These are phyloP conservation scores for Panus rudis DNA, from an alignment of 768 basidiomycete species.

Conservation along the genomic window DNA sequence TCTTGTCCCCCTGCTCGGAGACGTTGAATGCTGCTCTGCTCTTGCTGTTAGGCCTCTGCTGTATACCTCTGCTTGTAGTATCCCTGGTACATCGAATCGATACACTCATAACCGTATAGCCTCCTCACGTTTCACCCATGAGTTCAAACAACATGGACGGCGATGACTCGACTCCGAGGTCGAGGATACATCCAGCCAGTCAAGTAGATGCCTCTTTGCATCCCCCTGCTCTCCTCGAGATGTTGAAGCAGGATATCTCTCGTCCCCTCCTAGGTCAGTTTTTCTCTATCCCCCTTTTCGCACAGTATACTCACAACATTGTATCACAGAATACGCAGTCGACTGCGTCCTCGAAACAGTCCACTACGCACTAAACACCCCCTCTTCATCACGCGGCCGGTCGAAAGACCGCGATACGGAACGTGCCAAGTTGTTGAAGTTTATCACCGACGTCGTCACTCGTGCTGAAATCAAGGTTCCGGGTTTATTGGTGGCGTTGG, in stretches of 20 bases:
- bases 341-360: slow-evolving; percentile 1
- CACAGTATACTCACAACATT: background rate
- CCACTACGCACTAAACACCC: background rate
- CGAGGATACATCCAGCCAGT: no score
- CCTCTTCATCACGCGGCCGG: background rate
- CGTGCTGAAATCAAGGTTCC: slow-evolving; percentile 1
- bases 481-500: background rate
- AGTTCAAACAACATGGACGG: no score
- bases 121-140: no score
- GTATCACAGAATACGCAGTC: slow-evolving; percentile 3
- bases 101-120: no score
- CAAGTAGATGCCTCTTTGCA: background rate
- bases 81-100: no score
- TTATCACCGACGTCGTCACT: background rate
- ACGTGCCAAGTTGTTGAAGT: background rate
- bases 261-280: background rate
- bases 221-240: background rate
- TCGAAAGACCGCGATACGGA: background rate
- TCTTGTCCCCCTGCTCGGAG: no score
- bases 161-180: no score
- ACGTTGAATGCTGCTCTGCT: no score
- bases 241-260: slow-evolving; percentile 1
- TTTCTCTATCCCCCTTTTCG: background rate
- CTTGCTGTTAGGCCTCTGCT: no score
- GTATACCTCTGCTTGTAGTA: no score